Base-by-base conservation (phyloP, 176 grass and related monocot species). In the Pontederia crassipes region DNA sequence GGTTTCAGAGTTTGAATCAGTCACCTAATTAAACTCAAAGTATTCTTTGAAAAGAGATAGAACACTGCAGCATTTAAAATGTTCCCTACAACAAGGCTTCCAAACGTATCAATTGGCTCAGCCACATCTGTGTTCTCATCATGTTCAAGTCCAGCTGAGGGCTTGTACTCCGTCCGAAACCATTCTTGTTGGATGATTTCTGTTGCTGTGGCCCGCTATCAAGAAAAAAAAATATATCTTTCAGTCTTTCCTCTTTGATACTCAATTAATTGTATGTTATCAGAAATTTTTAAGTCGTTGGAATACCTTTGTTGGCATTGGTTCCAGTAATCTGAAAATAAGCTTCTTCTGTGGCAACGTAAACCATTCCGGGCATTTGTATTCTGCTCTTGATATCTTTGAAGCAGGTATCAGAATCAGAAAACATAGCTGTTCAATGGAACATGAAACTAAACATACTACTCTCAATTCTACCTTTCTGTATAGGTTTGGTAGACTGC, bases 341-440 rank as follows among this genome's bases (percentile, higher is more conserved):
- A 88, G 61, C 52, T 81, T 77, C 77, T 66, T 94, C 17, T 94
- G 89, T 14, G 73, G 32, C 17, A 52, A 0, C 1, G 78, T 85
- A 46, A 88, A 81, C 84, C 89, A 88, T 46, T 71, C 72, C 0
- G 84, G 84, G 48, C 62, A 94, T 79, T 14, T 72, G 12, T 82
- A 94, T 12, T 88, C 71, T 10, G 68, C 89, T 11, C 80, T 66
- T 49, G 80, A 87, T 70, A 94, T 94, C 84, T 94, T 3, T 24
- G 4, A 46, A 51, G 48, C 32, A 72, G 57, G 49, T 59, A 66
- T 14, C 45, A 55, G 46, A 28, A 78, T 26, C 2, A 46, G 18
- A 71, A 9, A 52, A 46, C 11, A 45, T 55, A 40, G 45, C 29
- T 16, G 1, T 12, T 12, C 8, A n/a, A 50, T 55, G 11, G 1